Percentiles rank a stretch among this genome's conserved stretches.
phyloP scores from a whole-genome alignment of 225 moss, liverwort and hornwort species.

The Physcomitrium patens region DNA sequence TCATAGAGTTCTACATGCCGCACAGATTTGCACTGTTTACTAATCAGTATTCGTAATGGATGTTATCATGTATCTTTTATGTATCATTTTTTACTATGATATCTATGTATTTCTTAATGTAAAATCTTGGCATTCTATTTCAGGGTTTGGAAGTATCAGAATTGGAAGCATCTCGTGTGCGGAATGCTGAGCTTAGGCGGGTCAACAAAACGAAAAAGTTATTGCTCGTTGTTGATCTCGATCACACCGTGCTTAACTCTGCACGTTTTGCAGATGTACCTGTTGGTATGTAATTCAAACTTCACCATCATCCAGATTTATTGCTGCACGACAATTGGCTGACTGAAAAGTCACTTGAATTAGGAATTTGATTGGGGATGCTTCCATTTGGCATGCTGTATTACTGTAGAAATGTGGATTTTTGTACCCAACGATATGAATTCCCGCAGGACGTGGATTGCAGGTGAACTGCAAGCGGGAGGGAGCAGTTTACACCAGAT shows the following conservation, averaged over 20 bases:
- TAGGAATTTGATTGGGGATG: conserved; percentile 13
- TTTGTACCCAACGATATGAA: conserved; percentile 28
- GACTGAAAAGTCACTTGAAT: neutral
- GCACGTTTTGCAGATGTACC: conserved; percentile 85
- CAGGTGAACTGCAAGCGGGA: conserved; percentile 50
- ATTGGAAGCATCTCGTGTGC: conserved; percentile 82
- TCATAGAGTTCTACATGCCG: neutral
- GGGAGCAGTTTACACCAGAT: conserved; percentile 76
- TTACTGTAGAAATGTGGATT: conserved; percentile 2
- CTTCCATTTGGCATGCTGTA: conserved; percentile 14
- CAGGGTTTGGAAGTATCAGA: conserved; percentile 93
- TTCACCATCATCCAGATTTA: conserved; percentile 14
- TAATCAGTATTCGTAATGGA: neutral
- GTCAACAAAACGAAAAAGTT: conserved; percentile 75
- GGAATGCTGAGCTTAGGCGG: conserved; percentile 79
- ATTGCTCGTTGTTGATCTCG: conserved; percentile 94
- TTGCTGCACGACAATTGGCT: neutral
- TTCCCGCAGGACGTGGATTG: conserved; percentile 31
- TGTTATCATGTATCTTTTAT: neutral
- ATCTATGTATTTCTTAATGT: neutral
- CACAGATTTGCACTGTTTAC: neutral
- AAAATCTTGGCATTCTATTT: conserved; percentile 23
- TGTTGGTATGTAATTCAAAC: conserved; percentile 38
- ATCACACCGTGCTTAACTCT: conserved; percentile 97
- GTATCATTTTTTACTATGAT: neutral